Conservation (phyloP, 257 asterid species). For the Petunia axillaris region DNA sequence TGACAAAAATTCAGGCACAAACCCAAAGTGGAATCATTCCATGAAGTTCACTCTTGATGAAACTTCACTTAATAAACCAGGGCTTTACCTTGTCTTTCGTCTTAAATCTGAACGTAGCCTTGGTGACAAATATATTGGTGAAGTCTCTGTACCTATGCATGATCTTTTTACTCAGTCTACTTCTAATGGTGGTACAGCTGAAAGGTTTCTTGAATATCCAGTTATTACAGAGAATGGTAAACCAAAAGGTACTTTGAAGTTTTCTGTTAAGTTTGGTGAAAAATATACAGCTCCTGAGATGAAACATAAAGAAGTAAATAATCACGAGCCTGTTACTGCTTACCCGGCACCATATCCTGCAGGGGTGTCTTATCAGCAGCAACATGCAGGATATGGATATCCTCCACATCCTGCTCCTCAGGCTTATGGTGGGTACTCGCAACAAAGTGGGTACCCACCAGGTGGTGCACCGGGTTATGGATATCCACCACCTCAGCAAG, state of each 20-base stretch:
- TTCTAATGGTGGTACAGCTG: slow-evolving; percentile 27
- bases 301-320: slow-evolving; percentile 28
- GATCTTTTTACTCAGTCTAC: slow-evolving; percentile 45
- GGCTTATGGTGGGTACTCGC: slow-evolving; percentile 28
- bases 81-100: slow-evolving; percentile 51
- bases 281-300: slow-evolving; percentile 40
- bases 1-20: slow-evolving; percentile 41
- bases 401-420: slow-evolving; percentile 33
- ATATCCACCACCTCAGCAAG: slow-evolving; percentile 38
- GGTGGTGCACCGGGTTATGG: slow-evolving; percentile 39
- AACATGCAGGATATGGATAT: slow-evolving; percentile 46
- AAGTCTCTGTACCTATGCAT: slow-evolving; percentile 56
- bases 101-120: slow-evolving; percentile 55
- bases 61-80: slow-evolving; percentile 56
- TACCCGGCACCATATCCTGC: slow-evolving; percentile 53
- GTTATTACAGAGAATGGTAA: slow-evolving; percentile 60
- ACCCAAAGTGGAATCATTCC: slow-evolving; percentile 45
- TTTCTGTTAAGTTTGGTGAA: slow-evolving; percentile 70
- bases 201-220: slow-evolving; percentile 53
- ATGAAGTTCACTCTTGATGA: slow-evolving; percentile 53
- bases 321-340: slow-evolving; percentile 52
- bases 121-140: slow-evolving; percentile 62
- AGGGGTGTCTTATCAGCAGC: slow-evolving; percentile 31
- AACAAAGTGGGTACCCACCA: slow-evolving; percentile 29
- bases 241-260: slow-evolving; percentile 66